Conservation (phyloP, 2,329 filamentous ascomycete species). For the Coniochaeta ligniaria region DNA sequence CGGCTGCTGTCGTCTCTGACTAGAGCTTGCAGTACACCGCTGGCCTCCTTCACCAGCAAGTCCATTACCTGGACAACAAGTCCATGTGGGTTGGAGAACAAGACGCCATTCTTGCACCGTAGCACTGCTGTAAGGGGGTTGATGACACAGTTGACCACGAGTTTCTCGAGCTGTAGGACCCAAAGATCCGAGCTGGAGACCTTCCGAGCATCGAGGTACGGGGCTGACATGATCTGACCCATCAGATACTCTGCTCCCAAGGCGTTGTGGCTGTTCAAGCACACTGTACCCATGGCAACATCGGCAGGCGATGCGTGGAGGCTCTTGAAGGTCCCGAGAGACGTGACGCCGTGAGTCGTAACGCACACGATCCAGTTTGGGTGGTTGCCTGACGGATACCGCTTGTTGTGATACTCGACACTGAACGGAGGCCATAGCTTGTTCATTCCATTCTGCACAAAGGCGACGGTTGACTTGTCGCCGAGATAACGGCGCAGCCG, state of each 20-base stretch:
- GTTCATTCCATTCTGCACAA: conserved; percentile 86
- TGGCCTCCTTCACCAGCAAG: conserved; percentile 66
- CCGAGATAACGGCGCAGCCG: conserved; percentile 55
- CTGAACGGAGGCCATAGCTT: conserved; percentile 49
- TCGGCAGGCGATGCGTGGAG: conserved; percentile 43
- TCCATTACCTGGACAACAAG: conserved; percentile 55
- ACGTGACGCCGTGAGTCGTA: conserved; percentile 49
- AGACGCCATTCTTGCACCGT: conserved; percentile 67
- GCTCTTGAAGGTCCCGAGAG: conserved; percentile 41
- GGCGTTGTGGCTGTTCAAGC: conserved; percentile 14
- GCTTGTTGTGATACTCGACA: conserved; percentile 29
- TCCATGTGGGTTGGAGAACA: conserved; percentile 52
- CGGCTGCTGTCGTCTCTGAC: conserved; percentile 48
- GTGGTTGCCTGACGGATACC: conserved; percentile 26
- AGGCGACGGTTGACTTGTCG: conserved; percentile 63
- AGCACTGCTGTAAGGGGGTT: conserved; percentile 81
- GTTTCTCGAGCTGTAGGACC: conserved; percentile 73
- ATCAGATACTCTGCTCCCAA: conserved; percentile 27
- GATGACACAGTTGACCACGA: conserved; percentile 72
- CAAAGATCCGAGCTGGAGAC: conserved; percentile 38
- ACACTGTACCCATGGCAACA: conserved; percentile 39
- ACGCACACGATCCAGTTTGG: conserved; percentile 70
- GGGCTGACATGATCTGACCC: conserved; percentile 31
- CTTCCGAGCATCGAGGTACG: conserved; percentile 31
- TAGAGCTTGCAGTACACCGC: conserved; percentile 61